Base-by-base conservation (phyloP, 768 basidiomycete genomes). In the Rhodotorula taiwanensis region DNA sequence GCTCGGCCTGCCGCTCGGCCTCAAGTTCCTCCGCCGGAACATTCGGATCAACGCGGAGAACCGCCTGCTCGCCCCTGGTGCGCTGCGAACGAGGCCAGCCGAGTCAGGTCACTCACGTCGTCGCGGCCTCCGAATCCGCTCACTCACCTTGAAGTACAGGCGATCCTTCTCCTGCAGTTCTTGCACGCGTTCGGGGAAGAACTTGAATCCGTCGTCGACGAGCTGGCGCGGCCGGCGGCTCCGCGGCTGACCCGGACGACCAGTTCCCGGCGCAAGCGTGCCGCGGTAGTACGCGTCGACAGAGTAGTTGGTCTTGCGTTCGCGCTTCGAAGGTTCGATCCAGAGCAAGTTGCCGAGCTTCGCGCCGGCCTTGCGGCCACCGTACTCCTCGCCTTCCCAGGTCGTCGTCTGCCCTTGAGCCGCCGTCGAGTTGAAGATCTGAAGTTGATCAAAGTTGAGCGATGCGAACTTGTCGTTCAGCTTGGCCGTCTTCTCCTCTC, bases 211-310 rank as follows among this genome's bases (percentile, higher is more conserved):
- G 76, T 92, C 87, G 67, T 89, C 83, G 14, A 82, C 78, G 59
- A 91, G 82, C 76, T 92, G 90, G 74, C 93, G 93, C 10, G 92
- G 92, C 6, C 89, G 87, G 21, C 88, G 81, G 8, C 91, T 92
- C 23, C 88, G 81, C 4, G 89, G 86, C 27, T 89, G 74, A 72
- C 90, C 21, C 23, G 51, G 91, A 4, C 88, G 85, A 16, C 82
- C 84, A 74, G 52, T 53, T 30, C 64, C 52, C 0, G 87, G 87
- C 14, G 83, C 83, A 71, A 97, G 79, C 0, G 87, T 86, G 73
- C 93, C 90, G 76, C 92, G 88, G 82, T 93, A 95, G 76, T 99
- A 99, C 53, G 83, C 85, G 72, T 97, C 92, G 41, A 97, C 88
- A 0, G 89, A 92, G 76, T 95, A 97, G 72, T 93, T 94, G 36